Conservation (phyloP, 257 asterid genomes). For the Solanum verrucosum region DNA sequence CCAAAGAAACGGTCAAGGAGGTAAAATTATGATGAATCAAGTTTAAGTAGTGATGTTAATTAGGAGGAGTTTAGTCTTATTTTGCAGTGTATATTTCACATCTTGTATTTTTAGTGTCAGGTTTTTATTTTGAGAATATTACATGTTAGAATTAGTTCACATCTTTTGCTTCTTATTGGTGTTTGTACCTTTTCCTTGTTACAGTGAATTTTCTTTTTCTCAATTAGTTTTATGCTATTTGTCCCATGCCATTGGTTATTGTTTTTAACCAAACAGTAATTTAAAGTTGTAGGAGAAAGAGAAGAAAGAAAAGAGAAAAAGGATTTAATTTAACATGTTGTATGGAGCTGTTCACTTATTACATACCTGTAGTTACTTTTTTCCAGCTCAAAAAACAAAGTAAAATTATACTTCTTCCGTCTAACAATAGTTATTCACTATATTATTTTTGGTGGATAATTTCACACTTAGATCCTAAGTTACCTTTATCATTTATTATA, state of each 20-base stretch:
- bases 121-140: not conserved
- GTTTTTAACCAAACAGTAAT: not conserved
- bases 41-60: not conserved
- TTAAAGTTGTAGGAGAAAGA: not conserved
- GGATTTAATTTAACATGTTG: not conserved
- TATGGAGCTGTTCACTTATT: not conserved
- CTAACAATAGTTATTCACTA: too few relatives aligned
- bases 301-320: not conserved
- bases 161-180: not conserved
- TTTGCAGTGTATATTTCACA: not conserved
- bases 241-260: not conserved
- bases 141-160: not conserved
- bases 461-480: too few relatives aligned
- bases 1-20: constrained; percentile 28
- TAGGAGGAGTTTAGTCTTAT: not conserved
- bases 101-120: not conserved
- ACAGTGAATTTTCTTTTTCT: not conserved
- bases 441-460: too few relatives aligned
- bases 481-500: too few relatives aligned
- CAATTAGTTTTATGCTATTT: not conserved
- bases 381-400: too few relatives aligned
- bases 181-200: not conserved
- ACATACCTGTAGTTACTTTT: not conserved
- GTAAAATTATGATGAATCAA: constrained; percentile 1
- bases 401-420: too few relatives aligned